Evolutionary conservation across 2,329 filamentous ascomycete genomes (phyloP).

Genomic region (Colletotrichum nymphaeae): DNA sequence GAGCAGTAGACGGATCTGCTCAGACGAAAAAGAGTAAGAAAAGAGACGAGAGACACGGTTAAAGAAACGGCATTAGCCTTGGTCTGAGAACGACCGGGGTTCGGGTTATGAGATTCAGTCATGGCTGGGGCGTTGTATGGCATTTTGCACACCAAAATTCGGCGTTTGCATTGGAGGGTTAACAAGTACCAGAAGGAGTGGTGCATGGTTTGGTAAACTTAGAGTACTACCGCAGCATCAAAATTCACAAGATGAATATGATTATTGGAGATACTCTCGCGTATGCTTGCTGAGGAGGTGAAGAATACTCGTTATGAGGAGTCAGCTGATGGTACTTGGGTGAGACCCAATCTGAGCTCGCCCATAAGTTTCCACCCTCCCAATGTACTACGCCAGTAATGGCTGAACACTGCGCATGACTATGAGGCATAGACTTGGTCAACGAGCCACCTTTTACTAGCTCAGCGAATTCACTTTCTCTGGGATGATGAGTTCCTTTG

Average conservation of each 20-base stretch:
- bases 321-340: too few relatives aligned
- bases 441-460: too few relatives aligned
- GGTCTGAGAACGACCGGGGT: not conserved
- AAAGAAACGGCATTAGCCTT: not conserved
- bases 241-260: slow-evolving; percentile 1
- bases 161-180: not conserved
- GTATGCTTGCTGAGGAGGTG: too few relatives aligned
- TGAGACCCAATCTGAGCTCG: too few relatives aligned
- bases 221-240: not conserved
- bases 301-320: too few relatives aligned
- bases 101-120: not conserved
- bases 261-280: not conserved
- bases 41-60: not conserved
- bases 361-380: too few relatives aligned
- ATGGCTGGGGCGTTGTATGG: slow-evolving; percentile 14
- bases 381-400: too few relatives aligned
- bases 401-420: too few relatives aligned
- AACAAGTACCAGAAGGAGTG: not conserved
- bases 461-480: too few relatives aligned
- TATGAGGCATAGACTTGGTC: too few relatives aligned
- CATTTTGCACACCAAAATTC: slow-evolving; percentile 9
- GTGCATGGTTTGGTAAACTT: not conserved
- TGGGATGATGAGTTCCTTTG: too few relatives aligned
- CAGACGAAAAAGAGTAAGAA: not conserved
- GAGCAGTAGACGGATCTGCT: slow-evolving; percentile 52